Percentiles rank a stretch among this genome's conserved stretches.
These are phyloP conservation scores for Teratosphaeriaceae sp. DNA, from an alignment of 2,329 filamentous ascomycete species.

Conservation along the genomic window DNA sequence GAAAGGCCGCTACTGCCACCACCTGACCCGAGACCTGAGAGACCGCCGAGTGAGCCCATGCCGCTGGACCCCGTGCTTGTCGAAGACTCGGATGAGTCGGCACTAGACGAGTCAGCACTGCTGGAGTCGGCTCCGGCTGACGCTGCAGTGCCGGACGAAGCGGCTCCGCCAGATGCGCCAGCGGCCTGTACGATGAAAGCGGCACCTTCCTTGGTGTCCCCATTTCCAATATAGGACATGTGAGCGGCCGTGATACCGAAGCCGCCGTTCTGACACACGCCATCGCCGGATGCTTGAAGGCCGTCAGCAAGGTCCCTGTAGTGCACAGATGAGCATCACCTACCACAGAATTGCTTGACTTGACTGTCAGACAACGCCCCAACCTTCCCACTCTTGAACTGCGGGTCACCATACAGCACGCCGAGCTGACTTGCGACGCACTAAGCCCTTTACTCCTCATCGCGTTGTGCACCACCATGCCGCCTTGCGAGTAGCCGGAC, in stretches of 20 bases:
- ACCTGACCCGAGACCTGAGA: not conserved
- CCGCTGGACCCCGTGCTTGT: not conserved
- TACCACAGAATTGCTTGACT: constrained; percentile 23
- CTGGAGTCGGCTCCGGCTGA: constrained; percentile 1
- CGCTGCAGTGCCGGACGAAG: not conserved
- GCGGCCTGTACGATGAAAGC: constrained; percentile 10
- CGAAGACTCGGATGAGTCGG: not conserved
- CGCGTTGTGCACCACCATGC: constrained; percentile 18
- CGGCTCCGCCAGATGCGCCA: not conserved
- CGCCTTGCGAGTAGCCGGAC: constrained; percentile 24
- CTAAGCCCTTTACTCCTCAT: constrained; percentile 9
- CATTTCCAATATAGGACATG: constrained; percentile 7
- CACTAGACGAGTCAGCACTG: not conserved
- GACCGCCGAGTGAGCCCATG: not conserved
- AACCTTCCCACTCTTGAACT: constrained; percentile 14
- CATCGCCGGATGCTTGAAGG: constrained; percentile 16
- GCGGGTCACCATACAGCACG: constrained; percentile 28
- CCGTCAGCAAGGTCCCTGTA: not conserved
- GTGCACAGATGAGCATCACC: not conserved
- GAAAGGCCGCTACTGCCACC: not conserved
- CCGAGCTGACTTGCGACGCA: constrained; percentile 13
- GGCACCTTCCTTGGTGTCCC: constrained; percentile 12
- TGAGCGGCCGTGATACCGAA: constrained; percentile 23
- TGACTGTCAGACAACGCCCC: constrained; percentile 16
- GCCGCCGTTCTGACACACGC: constrained; percentile 19